phyloP scores from a whole-genome alignment of 116 monocot genomes.

The Zostera marina region DNA sequence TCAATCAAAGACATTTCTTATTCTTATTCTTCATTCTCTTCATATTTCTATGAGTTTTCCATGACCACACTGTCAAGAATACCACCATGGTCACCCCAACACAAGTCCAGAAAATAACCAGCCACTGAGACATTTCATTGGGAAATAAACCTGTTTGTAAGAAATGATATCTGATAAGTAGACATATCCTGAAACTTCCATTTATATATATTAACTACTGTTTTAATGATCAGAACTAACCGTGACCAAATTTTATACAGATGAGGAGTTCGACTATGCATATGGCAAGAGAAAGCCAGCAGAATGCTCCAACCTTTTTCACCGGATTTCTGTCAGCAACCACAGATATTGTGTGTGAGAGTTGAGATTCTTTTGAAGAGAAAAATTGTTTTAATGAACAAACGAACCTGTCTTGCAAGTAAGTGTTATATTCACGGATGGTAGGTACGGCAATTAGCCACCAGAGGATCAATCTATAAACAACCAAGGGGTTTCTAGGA shows the following conservation, averaged over 20 bases:
- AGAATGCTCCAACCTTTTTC: slow-evolving; percentile 93
- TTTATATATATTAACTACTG: neutral
- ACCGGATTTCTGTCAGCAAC: slow-evolving; percentile 41
- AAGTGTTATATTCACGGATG: slow-evolving; percentile 94
- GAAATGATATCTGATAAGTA: neutral
- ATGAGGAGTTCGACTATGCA: slow-evolving; percentile 96
- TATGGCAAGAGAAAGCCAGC: slow-evolving; percentile 94
- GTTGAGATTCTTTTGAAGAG: no score
- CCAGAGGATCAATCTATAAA: slow-evolving; percentile 78
- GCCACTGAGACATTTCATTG: slow-evolving; percentile 57
- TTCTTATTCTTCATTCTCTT: neutral
- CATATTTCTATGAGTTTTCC: slow-evolving; percentile 40
- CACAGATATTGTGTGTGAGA: neutral
- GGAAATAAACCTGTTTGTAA: slow-evolving; percentile 57
- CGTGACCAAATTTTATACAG: slow-evolving; percentile 86
- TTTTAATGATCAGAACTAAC: slow-evolving; percentile 18
- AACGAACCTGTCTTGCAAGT: slow-evolving; percentile 88
- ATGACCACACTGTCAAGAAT: slow-evolving; percentile 70
- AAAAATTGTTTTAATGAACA: neutral
- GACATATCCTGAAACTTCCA: neutral
- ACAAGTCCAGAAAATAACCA: slow-evolving; percentile 58
- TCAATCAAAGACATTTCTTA: slow-evolving; percentile 41
- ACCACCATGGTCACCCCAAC: slow-evolving; percentile 23
- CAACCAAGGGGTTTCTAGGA: slow-evolving; percentile 71
- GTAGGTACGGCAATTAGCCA: slow-evolving; percentile 98